phyloP scores from a whole-genome alignment of 345 rosid species.

The Capsella bursapastoris region DNA sequence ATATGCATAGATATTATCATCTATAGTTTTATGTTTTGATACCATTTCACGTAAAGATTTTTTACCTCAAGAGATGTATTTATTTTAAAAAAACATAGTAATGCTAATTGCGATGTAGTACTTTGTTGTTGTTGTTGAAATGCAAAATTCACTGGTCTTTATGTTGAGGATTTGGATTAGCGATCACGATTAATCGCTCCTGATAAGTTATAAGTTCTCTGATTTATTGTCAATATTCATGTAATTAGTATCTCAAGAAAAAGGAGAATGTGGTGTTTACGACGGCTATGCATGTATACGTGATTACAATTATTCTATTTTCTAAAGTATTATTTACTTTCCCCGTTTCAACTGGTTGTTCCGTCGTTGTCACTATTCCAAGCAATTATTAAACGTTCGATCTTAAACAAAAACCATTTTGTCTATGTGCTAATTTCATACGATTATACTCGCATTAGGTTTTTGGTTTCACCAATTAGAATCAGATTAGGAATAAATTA shows the following conservation, averaged over 20 bases:
- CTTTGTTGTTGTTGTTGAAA: background rate
- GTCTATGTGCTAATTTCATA: background rate
- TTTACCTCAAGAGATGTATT: background rate
- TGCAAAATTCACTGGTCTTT: background rate
- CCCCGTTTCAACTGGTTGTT: background rate
- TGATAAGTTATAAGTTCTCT: background rate
- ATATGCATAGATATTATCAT: background rate
- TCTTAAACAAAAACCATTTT: background rate
- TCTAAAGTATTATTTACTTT: background rate
- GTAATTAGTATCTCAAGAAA: background rate
- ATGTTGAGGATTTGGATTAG: background rate
- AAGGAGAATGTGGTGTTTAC: background rate
- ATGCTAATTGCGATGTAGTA: background rate
- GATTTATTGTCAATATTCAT: background rate
- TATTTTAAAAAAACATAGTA: background rate
- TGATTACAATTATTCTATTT: background rate
- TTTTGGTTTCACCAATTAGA: background rate
- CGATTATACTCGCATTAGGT: background rate
- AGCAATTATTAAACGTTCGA: background rate
- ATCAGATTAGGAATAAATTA: background rate
- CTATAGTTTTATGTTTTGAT: background rate
- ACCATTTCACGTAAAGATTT: background rate
- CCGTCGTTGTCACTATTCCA: background rate
- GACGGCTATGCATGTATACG: background rate
- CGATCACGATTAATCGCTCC: background rate